Conservation (phyloP, 768 basidiomycete genomes). For the Leccinum variicolor region DNA sequence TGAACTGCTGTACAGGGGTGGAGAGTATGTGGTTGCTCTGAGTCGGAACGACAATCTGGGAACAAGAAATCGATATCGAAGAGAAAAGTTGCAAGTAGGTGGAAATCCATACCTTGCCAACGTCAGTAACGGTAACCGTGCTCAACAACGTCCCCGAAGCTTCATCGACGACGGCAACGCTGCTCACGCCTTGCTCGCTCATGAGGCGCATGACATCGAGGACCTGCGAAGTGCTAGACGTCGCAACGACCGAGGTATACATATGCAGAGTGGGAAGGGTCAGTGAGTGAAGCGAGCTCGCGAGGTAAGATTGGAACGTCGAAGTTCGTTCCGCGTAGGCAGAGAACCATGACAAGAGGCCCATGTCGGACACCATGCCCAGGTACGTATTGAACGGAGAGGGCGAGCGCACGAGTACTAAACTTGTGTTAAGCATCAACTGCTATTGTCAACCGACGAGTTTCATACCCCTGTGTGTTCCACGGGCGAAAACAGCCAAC, state of each 20-base stretch:
- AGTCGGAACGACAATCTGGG: slow-evolving; percentile 72
- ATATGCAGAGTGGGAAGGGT: slow-evolving; percentile 65
- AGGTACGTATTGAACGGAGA: slow-evolving; percentile 46
- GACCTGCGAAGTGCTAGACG: slow-evolving; percentile 57
- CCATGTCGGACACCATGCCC: slow-evolving; percentile 74
- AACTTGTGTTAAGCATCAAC: not conserved
- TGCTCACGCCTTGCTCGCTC: slow-evolving; percentile 85
- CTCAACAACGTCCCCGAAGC: slow-evolving; percentile 61
- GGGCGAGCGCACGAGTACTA: slow-evolving; percentile 56
- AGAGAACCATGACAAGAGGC: slow-evolving; percentile 68
- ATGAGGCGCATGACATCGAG: slow-evolving; percentile 82
- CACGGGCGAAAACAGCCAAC: slow-evolving; percentile 63
- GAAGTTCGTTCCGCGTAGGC: slow-evolving; percentile 44
- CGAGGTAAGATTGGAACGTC: slow-evolving; percentile 37
- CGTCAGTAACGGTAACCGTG: slow-evolving; percentile 79
- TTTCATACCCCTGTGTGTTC: slow-evolving; percentile 64
- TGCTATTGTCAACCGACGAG: not conserved
- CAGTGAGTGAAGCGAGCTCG: slow-evolving; percentile 53
- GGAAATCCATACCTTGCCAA: slow-evolving; percentile 55
- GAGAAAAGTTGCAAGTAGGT: not conserved
- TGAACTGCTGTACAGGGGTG: slow-evolving; percentile 65
- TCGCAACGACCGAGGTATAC: slow-evolving; percentile 59
- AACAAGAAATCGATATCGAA: not conserved
- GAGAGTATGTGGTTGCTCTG: slow-evolving; percentile 76
- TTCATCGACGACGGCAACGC: slow-evolving; percentile 72